Conservation (phyloP, 306 rosid species). For the Morella rubra region DNA sequence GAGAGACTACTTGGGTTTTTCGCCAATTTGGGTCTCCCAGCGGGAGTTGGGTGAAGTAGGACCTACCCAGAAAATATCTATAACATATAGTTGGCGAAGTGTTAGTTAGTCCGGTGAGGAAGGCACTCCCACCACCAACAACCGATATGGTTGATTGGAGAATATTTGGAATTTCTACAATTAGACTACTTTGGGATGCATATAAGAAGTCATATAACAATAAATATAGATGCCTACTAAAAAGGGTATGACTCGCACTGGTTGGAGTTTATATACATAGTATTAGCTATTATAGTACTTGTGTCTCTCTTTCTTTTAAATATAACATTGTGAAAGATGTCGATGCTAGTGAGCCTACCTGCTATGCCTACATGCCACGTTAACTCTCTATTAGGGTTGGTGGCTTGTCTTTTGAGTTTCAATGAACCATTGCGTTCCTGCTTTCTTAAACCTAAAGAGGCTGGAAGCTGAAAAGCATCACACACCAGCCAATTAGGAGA, state of each 20-base stretch:
- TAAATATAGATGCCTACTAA: too few relatives aligned
- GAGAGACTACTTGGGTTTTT: slow-evolving; percentile 25
- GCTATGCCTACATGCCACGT: too few relatives aligned
- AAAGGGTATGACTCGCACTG: too few relatives aligned
- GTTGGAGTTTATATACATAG: too few relatives aligned
- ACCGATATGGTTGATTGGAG: slow-evolving; percentile 18
- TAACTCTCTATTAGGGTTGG: too few relatives aligned
- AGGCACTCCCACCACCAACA: slow-evolving; percentile 42
- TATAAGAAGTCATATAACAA: too few relatives aligned
- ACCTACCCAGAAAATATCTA: slow-evolving; percentile 31
- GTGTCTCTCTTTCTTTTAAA: too few relatives aligned
- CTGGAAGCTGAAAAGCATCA: slow-evolving; percentile 27
- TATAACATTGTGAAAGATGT: too few relatives aligned
- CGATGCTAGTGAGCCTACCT: too few relatives aligned
- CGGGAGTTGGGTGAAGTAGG: slow-evolving; percentile 49
- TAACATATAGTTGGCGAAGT: slow-evolving; percentile 27
- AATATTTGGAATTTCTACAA: slow-evolving; percentile 7
- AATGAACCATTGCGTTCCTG: background rate
- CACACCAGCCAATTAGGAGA: slow-evolving; percentile 34
- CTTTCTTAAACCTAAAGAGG: background rate
- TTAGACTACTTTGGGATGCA: slow-evolving; percentile 13
- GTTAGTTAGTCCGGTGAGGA: slow-evolving; percentile 52
- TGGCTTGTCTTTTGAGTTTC: too few relatives aligned
- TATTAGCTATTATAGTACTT: too few relatives aligned
- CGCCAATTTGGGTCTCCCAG: slow-evolving; percentile 28